phyloP scores from a whole-genome alignment of 495 filamentous ascomycete genomes.

The Immersiella caudata region DNA sequence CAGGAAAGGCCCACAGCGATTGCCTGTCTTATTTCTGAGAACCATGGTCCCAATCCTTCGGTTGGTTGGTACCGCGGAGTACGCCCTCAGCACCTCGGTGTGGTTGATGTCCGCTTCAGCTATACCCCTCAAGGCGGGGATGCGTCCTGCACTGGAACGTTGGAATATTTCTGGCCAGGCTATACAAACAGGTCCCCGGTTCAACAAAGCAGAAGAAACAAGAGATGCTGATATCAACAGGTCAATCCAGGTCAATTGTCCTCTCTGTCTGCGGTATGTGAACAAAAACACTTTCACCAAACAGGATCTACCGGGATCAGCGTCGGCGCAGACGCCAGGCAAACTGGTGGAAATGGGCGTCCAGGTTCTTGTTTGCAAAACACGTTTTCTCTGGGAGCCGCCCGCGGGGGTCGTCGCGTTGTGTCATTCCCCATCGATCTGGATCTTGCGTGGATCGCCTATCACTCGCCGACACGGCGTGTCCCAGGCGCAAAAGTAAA shows the following conservation, averaged over 20 bases:
- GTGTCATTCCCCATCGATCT: conserved; percentile 24
- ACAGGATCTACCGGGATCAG: not conserved
- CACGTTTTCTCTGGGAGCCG: conserved; percentile 13
- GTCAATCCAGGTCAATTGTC: not conserved
- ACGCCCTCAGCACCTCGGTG: not conserved
- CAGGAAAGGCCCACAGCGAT: not conserved
- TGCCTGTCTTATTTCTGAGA: conserved; percentile 1
- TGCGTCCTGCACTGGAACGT: conserved; percentile 16
- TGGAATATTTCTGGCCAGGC: conserved; percentile 9
- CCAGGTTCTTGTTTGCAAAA: not conserved
- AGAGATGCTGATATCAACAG: not conserved
- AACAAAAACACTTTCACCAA: not conserved
- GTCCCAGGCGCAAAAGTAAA: conserved; percentile 4
- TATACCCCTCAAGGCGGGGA: conserved; percentile 21
- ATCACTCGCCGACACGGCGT: conserved; percentile 6
- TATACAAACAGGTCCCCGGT: not conserved
- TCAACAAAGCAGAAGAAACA: not conserved
- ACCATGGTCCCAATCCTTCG: conserved; percentile 15
- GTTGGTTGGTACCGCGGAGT: conserved; percentile 13
- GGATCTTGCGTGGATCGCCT: conserved; percentile 25
- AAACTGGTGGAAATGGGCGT: not conserved
- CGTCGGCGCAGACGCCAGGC: not conserved
- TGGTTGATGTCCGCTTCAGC: conserved; percentile 6
- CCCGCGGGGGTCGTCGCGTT: conserved; percentile 14
- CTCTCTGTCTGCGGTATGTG: not conserved